These are phyloP conservation scores for Phytophthora parvispora DNA, from an alignment of 352 stramenopile species.

Conservation along the genomic window DNA sequence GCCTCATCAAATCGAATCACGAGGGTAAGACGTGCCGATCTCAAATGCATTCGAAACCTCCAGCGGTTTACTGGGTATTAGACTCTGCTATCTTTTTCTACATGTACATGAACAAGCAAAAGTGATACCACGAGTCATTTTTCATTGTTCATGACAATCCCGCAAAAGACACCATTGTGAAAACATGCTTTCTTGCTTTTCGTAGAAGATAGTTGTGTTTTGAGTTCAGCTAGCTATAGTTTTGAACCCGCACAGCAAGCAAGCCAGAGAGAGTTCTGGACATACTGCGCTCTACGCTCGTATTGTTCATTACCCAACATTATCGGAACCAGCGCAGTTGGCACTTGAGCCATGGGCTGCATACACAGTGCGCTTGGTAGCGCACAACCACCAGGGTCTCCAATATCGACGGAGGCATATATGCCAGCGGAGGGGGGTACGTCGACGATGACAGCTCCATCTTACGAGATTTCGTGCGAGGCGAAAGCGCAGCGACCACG, in stretches of 20 bases:
- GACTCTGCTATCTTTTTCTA: no score
- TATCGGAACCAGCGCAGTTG: not conserved
- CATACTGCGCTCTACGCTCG: no score
- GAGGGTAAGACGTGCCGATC: no score
- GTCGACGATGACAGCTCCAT: not conserved
- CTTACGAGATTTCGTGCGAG: not conserved
- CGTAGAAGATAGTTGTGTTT: not conserved
- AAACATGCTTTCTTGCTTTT: not conserved
- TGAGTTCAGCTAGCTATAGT: not conserved
- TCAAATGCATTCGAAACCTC: no score
- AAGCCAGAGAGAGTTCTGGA: no score
- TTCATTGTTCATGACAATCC: no score
- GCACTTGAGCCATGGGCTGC: not conserved
- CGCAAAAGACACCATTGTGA: no score
- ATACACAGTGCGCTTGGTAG: not conserved
- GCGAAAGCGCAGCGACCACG: not conserved
- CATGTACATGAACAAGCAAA: no score
- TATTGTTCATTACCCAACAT: no score
- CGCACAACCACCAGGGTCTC: not conserved
- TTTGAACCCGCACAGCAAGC: not conserved
- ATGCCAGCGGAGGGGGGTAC: not conserved
- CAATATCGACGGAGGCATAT: not conserved
- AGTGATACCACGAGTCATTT: no score
- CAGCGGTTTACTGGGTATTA: no score
- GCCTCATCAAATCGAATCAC: no score